A percentile compares a stretch with the other conserved stretches of the same genome.
Conservation (phyloP, 768 basidiomycete genomes). For the Mycena floridula region DNA sequence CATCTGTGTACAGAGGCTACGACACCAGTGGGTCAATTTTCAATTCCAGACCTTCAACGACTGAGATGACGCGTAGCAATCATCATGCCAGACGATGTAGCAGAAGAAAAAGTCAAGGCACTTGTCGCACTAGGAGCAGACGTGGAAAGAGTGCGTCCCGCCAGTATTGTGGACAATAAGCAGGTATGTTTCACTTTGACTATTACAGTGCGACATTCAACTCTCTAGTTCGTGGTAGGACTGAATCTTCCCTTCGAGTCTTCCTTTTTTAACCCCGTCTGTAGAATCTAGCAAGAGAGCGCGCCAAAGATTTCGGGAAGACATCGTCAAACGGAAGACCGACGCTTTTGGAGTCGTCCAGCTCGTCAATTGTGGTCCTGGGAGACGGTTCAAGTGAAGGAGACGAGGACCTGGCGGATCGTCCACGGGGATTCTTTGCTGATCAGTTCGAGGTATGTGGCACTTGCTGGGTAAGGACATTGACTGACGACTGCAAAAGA, state of each 20-base stretch:
- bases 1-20: constrained; percentile 59
- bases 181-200: constrained; percentile 59
- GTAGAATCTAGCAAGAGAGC: constrained; percentile 83
- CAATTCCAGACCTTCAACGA: too few species aligned
- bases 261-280: not conserved
- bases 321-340: constrained; percentile 21
- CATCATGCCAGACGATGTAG: constrained; percentile 86
- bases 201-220: not conserved
- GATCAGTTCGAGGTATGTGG: constrained; percentile 82
- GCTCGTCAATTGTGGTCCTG: constrained; percentile 39
- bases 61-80: constrained; percentile 57
- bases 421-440: constrained; percentile 84
- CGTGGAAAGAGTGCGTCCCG: constrained; percentile 88
- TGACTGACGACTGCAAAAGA: constrained; percentile 34
- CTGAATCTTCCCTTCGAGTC: not conserved
- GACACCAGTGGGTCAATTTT: constrained; percentile 70
- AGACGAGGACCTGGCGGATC: constrained; percentile 35
- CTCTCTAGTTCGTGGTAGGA: constrained; percentile 9
- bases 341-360: constrained; percentile 32
- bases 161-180: constrained; percentile 95
- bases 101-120: constrained; percentile 86
- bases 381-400: constrained; percentile 14
- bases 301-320: constrained; percentile 69
- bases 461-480: not conserved
- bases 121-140: constrained; percentile 78